These are phyloP conservation scores for Cladosporium sp. DNA, from an alignment of 2,329 filamentous ascomycete genomes.

Conservation along the genomic window DNA sequence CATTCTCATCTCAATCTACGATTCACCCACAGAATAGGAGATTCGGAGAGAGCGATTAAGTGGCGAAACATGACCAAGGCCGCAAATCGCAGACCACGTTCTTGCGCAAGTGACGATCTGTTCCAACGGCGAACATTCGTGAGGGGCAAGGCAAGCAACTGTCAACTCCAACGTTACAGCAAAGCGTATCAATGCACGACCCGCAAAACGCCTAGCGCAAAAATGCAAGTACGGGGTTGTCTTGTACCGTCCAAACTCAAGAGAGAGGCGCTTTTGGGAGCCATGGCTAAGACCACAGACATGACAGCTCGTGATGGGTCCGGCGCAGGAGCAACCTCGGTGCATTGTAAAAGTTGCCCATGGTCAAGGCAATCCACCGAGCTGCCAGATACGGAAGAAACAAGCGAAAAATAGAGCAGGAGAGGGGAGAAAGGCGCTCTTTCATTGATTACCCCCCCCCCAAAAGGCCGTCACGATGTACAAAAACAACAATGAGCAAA, in stretches of 20 bases:
- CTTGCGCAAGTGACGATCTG: not conserved
- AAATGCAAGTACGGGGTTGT: not conserved
- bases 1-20: no score
- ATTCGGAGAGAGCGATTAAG: not conserved
- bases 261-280: not conserved
- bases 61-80: not conserved
- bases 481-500: not conserved
- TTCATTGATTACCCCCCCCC: not conserved
- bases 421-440: not conserved
- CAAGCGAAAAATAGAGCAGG: not conserved
- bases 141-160: not conserved
- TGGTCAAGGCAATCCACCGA: not conserved
- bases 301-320: not conserved
- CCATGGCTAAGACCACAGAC: not conserved
- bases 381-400: not conserved
- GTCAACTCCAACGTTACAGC: not conserved
- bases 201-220: not conserved
- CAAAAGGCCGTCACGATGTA: slow-evolving; percentile 7
- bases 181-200: not conserved
- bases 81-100: not conserved
- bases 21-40: not conserved
- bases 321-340: not conserved
- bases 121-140: not conserved
- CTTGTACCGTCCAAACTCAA: not conserved
- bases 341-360: not conserved